Evolutionary conservation across 2,329 filamentous ascomycete species (phyloP).

Genomic region (Nothophaeocryptopus gaeumannii): DNA sequence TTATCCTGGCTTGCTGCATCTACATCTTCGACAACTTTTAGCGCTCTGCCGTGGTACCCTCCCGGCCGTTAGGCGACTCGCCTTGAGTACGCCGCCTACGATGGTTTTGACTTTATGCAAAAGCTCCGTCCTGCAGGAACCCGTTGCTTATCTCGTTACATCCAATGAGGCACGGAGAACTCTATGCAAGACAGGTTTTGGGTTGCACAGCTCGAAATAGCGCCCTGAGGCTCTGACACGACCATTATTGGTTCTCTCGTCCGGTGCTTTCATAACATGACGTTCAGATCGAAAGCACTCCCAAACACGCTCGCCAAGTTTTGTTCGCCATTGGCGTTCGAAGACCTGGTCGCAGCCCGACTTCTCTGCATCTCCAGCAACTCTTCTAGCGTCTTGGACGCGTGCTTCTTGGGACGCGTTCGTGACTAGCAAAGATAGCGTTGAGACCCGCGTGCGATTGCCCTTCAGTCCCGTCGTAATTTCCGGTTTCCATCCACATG

Average conservation of each 20-base stretch:
- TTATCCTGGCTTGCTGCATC: background rate
- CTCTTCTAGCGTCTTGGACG: background rate
- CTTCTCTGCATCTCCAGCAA: background rate
- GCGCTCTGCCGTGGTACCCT: slow-evolving; percentile 3
- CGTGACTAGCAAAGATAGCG: background rate
- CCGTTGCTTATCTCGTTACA: background rate
- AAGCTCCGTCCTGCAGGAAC: slow-evolving; percentile 14
- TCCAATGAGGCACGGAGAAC: slow-evolving; percentile 4
- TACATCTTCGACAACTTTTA: background rate
- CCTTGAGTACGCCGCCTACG: background rate
- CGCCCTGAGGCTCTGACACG: slow-evolving; percentile 4
- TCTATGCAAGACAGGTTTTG: slow-evolving; percentile 14
- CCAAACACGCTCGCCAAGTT: too few species aligned
- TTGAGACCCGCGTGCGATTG: slow-evolving; percentile 2
- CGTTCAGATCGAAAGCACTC: background rate
- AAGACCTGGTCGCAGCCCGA: background rate
- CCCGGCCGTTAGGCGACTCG: slow-evolving; percentile 1
- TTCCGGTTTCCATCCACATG: slow-evolving; percentile 5
- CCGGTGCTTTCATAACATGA: background rate
- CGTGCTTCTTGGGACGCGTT: slow-evolving; percentile 2
- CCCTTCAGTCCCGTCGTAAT: slow-evolving; percentile 1
- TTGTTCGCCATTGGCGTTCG: too few species aligned
- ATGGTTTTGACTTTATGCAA: slow-evolving; percentile 1
- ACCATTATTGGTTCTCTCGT: slow-evolving; percentile 1
- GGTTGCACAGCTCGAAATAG: slow-evolving; percentile 7